A percentile compares a stretch with the other conserved stretches of the same genome.
phyloP scores from a whole-genome alignment of 1,284 basidiomycete genomes.

The Malassezia arunalokei region DNA sequence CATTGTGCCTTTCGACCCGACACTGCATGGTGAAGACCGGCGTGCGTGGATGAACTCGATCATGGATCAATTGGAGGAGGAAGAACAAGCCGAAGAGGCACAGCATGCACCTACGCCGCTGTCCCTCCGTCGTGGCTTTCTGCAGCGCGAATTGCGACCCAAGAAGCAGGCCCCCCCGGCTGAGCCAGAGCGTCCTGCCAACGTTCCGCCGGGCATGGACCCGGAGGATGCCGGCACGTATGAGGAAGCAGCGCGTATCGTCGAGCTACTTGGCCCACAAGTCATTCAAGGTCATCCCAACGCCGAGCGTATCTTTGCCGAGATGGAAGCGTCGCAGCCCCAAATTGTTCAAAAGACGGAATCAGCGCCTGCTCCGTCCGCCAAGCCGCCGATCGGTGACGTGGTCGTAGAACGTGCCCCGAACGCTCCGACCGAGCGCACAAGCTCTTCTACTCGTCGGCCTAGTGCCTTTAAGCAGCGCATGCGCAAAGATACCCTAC shows the following conservation, averaged over 20 bases:
- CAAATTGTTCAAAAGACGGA: slow-evolving; percentile 3
- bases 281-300: slow-evolving; percentile 35
- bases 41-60: slow-evolving; percentile 30
- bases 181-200: not conserved
- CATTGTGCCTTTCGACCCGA: slow-evolving; percentile 9
- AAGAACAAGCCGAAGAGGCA: slow-evolving; percentile 17
- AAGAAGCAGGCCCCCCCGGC: not conserved
- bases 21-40: slow-evolving; percentile 14
- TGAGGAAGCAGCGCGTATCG: slow-evolving; percentile 37
- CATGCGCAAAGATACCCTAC: slow-evolving; percentile 4
- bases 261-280: slow-evolving; percentile 32
- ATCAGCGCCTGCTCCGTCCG: slow-evolving; percentile 8
- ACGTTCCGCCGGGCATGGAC: slow-evolving; percentile 19
- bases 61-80: slow-evolving; percentile 26
- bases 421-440: not conserved
- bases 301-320: slow-evolving; percentile 18
- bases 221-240: slow-evolving; percentile 33
- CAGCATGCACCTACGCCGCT: not conserved
- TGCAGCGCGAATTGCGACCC: not conserved
- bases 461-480: slow-evolving; percentile 35
- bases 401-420: slow-evolving; percentile 6
- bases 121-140: not conserved
- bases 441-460: slow-evolving; percentile 15
- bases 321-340: slow-evolving; percentile 7
- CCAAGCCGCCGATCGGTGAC: slow-evolving; percentile 6